A percentile compares a stretch with the other conserved stretches of the same genome.
Evolutionary conservation across 2,329 filamentous ascomycete genomes (phyloP).

Genomic region (Emergomyces orientalis): DNA sequence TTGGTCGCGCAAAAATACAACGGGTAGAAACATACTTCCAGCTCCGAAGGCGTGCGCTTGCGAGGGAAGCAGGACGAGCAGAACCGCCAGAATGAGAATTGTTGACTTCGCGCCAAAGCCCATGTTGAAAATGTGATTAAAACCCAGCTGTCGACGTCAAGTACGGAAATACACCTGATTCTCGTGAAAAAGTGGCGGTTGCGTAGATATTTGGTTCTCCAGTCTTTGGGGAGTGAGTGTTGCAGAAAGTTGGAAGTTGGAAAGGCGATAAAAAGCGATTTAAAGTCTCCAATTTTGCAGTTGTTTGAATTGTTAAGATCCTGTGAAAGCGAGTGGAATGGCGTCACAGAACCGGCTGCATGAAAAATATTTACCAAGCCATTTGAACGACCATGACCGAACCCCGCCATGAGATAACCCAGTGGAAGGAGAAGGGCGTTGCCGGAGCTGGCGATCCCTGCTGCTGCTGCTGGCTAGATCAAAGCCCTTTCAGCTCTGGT

Average conservation of each 20-base stretch:
- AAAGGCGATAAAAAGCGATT: not conserved
- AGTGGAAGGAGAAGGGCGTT: not conserved
- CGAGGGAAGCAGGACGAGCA: slow-evolving; percentile 30
- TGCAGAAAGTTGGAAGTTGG: not conserved
- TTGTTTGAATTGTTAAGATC: not conserved
- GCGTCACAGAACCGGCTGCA: not conserved
- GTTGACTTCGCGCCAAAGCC: slow-evolving; percentile 21
- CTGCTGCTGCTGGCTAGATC: not conserved
- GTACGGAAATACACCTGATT: not conserved
- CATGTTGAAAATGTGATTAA: slow-evolving; percentile 2
- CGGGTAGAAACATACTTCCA: slow-evolving; percentile 30
- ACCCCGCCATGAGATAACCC: not conserved
- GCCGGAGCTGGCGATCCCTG: not conserved
- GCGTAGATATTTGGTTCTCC: not conserved
- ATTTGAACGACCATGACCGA: not conserved
- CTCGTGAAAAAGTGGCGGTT: not conserved
- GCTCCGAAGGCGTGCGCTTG: slow-evolving; percentile 38
- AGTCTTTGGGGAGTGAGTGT: not conserved
- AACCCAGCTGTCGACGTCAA: not conserved
- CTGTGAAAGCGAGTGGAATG: not conserved
- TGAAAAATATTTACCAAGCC: not conserved
- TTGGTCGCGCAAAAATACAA: not conserved
- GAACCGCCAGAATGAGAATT: slow-evolving; percentile 29
- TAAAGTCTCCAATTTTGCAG: not conserved
- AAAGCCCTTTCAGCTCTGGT: not conserved